Evolutionary conservation across 306 rosid genomes (phyloP).

Genomic region (Lithocarpus polystachyus): DNA sequence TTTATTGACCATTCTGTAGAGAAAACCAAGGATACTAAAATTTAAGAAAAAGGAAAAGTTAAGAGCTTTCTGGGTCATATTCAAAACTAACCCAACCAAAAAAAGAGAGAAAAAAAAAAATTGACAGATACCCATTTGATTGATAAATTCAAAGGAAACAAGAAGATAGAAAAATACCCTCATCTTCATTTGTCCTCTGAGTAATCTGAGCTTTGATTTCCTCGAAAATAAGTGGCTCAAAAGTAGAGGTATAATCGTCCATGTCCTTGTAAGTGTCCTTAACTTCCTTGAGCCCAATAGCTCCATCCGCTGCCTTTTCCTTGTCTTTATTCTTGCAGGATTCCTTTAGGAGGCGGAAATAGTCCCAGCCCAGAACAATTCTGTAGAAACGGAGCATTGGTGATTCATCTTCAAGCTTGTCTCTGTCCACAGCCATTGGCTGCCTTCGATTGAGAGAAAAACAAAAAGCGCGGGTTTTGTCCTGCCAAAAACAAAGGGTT

Average conservation of each 20-base stretch:
- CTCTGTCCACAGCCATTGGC: constrained; percentile 72
- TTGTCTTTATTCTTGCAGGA: constrained; percentile 27
- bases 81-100: neutral
- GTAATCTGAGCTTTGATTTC: constrained; percentile 82
- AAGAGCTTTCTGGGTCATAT: neutral
- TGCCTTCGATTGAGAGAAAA: neutral
- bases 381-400: constrained; percentile 62
- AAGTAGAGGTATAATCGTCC: constrained; percentile 77
- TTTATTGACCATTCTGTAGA: neutral
- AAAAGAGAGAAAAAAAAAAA: neutral
- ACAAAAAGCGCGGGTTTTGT: neutral
- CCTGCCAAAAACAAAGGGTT: neutral
- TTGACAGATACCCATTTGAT: neutral
- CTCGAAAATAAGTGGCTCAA: constrained; percentile 81
- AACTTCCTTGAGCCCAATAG: constrained; percentile 41
- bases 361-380: constrained; percentile 78
- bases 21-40: neutral
- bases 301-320: constrained; percentile 14
- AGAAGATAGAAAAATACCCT: constrained; percentile 31
- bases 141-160: neutral
- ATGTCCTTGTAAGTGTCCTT: constrained; percentile 58
- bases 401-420: constrained; percentile 57
- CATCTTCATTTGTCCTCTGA: constrained; percentile 50
- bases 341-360: constrained; percentile 45
- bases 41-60: neutral